Percentiles rank a stretch among this genome's conserved stretches.
Evolutionary conservation across 2,329 filamentous ascomycete genomes (phyloP).

Genomic region (Diaporthe sp.): DNA sequence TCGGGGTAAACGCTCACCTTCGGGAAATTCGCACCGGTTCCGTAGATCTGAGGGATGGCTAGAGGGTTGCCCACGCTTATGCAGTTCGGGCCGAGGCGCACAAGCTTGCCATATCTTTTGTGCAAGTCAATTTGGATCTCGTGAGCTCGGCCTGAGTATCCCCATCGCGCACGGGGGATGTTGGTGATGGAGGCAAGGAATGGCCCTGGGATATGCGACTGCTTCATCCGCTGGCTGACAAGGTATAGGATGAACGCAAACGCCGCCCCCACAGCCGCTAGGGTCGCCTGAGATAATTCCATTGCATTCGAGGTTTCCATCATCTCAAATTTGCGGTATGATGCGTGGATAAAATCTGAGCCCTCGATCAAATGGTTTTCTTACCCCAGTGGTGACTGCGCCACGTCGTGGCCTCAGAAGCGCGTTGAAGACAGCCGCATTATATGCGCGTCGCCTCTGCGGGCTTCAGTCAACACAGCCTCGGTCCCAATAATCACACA

Average conservation of each 20-base stretch:
- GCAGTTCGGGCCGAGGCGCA: conserved; percentile 35
- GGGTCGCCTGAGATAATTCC: background rate
- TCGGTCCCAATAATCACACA: background rate
- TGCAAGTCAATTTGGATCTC: conserved; percentile 31
- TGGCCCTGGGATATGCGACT: conserved; percentile 1
- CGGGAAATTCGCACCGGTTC: conserved; percentile 19
- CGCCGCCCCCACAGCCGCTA: background rate
- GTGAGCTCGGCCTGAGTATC: conserved; percentile 16
- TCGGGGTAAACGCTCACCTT: conserved; percentile 27
- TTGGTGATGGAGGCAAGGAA: background rate
- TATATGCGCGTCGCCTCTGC: background rate
- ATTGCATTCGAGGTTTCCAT: background rate
- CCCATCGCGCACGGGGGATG: background rate
- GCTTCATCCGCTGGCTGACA: background rate
- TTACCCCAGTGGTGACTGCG: background rate
- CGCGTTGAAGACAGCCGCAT: background rate
- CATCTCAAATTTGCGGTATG: background rate
- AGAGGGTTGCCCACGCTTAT: conserved; percentile 32
- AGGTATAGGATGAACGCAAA: background rate
- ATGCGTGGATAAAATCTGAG: background rate
- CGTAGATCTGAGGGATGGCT: conserved; percentile 34
- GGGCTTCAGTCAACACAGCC: too few relatives aligned
- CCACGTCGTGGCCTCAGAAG: background rate
- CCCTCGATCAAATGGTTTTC: background rate
- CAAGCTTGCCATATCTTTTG: conserved; percentile 33